Percentiles rank a stretch among this genome's conserved stretches.
These are phyloP conservation scores for Mortierella polycephala DNA, from an alignment of 371 early-diverging fungal genomes.

Conservation along the genomic window DNA sequence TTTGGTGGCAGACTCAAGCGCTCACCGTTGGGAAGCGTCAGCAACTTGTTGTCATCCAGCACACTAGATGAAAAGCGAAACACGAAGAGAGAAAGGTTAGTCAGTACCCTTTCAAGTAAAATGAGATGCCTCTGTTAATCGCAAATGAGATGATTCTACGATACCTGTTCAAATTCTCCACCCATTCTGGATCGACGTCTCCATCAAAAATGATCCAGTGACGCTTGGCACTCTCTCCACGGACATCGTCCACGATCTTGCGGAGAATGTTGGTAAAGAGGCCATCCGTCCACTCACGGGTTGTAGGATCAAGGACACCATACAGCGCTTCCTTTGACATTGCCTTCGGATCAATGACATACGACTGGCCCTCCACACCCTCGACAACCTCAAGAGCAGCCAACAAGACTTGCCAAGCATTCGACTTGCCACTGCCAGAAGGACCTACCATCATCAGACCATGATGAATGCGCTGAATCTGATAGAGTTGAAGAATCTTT, in stretches of 20 bases:
- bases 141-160: neutral
- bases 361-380: slow-evolving; percentile 88
- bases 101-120: neutral
- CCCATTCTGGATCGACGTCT: slow-evolving; percentile 99
- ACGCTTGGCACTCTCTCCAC: slow-evolving; percentile 92
- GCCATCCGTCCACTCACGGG: slow-evolving; percentile 99
- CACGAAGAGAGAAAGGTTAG: neutral
- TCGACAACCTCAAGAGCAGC: slow-evolving; percentile 91
- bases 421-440: slow-evolving; percentile 95
- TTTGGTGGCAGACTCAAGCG: slow-evolving; percentile 95
- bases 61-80: slow-evolving; percentile 63
- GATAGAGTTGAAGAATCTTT: slow-evolving; percentile 96
- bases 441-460: slow-evolving; percentile 99
- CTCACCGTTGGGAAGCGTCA: slow-evolving; percentile 99
- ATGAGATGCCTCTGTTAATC: neutral
- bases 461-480: slow-evolving; percentile 97
- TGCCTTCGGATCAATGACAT: slow-evolving; percentile 98
- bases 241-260: slow-evolving; percentile 97
- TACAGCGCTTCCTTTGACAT: slow-evolving; percentile 97
- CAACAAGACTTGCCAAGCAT: slow-evolving; percentile 92
- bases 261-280: slow-evolving; percentile 97
- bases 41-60: slow-evolving; percentile 95
- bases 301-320: slow-evolving; percentile 95
- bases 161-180: slow-evolving; percentile 96
- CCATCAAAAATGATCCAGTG: slow-evolving; percentile 99